phyloP scores from a whole-genome alignment of 306 rosid species.

The Dryas drummondii region DNA sequence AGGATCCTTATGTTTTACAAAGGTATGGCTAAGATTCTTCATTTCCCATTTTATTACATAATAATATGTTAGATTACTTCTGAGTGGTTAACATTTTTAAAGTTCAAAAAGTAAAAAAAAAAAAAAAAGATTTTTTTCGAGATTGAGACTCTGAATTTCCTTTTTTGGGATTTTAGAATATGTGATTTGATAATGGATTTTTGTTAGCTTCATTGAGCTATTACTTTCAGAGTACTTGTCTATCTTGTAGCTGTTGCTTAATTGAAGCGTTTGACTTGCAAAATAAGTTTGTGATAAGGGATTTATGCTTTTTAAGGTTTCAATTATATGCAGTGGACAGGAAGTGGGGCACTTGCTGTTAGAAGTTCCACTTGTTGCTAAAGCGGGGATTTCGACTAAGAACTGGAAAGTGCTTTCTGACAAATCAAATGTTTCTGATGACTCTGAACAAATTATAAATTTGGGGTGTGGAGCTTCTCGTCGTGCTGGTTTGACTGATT shows the following conservation, averaged over 20 bases:
- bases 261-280: neutral
- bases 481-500: slow-evolving; percentile 35
- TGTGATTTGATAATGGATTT: neutral
- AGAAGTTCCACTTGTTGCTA: slow-evolving; percentile 44
- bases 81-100: neutral
- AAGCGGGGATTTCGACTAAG: slow-evolving; percentile 29
- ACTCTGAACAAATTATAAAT: slow-evolving; percentile 29
- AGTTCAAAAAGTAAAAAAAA: neutral
- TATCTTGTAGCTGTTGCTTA: neutral
- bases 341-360: slow-evolving; percentile 61
- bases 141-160: neutral
- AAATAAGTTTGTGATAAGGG: neutral
- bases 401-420: slow-evolving; percentile 31
- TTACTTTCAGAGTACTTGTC: neutral
- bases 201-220: neutral
- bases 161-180: neutral
- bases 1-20: slow-evolving; percentile 53
- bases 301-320: slow-evolving; percentile 14
- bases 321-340: slow-evolving; percentile 59
- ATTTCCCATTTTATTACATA: neutral
- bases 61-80: neutral
- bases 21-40: slow-evolving; percentile 44
- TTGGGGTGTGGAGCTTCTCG: slow-evolving; percentile 33
- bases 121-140: neutral
- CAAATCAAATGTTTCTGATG: slow-evolving; percentile 28